These are phyloP conservation scores for Rutstroemia sp. DNA, from an alignment of 2,329 filamentous ascomycete genomes.

Conservation along the genomic window DNA sequence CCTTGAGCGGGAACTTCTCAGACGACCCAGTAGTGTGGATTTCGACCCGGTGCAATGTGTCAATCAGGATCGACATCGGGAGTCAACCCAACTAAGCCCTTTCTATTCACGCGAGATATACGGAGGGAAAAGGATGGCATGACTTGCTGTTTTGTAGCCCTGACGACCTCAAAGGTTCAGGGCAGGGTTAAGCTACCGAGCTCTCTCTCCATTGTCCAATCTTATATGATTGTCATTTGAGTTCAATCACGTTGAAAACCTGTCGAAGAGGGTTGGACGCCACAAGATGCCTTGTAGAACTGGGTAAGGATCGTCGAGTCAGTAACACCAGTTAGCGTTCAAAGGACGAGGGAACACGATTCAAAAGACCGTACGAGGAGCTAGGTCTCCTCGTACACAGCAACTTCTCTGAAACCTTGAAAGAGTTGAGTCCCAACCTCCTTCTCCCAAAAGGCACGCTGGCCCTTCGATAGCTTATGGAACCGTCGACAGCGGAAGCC, in stretches of 20 bases:
- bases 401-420: background rate
- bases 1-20: constrained; percentile 1
- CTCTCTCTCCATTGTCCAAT: background rate
- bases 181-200: background rate
- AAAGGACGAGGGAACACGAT: background rate
- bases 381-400: background rate
- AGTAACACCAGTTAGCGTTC: too few species aligned
- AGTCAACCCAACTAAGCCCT: constrained; percentile 8
- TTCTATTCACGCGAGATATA: constrained; percentile 15
- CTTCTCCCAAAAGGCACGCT: constrained; percentile 9
- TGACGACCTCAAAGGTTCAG: background rate
- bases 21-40: constrained; percentile 16
- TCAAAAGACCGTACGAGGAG: background rate
- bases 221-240: background rate
- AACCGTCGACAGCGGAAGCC: constrained; percentile 14
- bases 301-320: too few species aligned
- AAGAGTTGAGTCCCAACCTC: constrained; percentile 1
- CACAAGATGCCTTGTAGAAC: too few species aligned
- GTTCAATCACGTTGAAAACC: background rate
- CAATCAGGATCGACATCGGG: constrained; percentile 17
- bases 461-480: constrained; percentile 9
- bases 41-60: constrained; percentile 17
- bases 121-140: background rate
- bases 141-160: constrained; percentile 7
- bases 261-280: too few species aligned